Base-by-base conservation (phyloP, 1,139 yeast species). In the Candida freyschussii region DNA sequence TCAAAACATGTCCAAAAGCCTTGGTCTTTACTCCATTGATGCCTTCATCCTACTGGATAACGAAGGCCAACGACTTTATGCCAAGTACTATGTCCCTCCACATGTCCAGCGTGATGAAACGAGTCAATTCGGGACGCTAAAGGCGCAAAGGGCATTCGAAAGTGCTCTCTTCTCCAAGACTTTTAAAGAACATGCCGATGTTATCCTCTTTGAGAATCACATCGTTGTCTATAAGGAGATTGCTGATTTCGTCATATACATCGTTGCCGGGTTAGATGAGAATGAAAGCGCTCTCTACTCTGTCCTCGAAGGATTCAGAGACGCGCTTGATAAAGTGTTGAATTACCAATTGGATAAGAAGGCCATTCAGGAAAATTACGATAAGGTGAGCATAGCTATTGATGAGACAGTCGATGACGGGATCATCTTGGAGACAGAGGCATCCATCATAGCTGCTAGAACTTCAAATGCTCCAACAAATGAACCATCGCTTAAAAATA, bases 341-440 rank as follows among this genome's bases (percentile, higher is more conserved):
- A 78, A 75, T 48, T 78, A 75, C 53, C 78, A 83, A 17, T 66
- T 89, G 44, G 97, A 91, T 59, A 84, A 81, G 59, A 70, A 78
- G 43, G 73, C 91, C 4, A 63, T 91, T 29, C 71, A 81, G 51
- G 95, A 85, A 45, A 76, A 82, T 57, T 91, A 81, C 56, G 99
- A 91, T 59, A 67, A 85, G 67, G 80, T 87, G 31, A 69, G 85
- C 30, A 72, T 91, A 57, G 86, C 94, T 8, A 72, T 89, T 29
- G 98, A 91, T 58, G 98, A 91, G 62, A 74, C 94, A 16, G 69
- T 91, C 36, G 98, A 91, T 56, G 93, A 84, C 41, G 96, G 97
- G 17, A 77, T 91, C 44, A 78, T 93, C 42, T 69, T 93, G 48
- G 97, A 91, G 60, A 81, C 87, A 25, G 97, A 91, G 53, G 78